Evolutionary conservation across 352 stramenopile species (phyloP).

Genomic region (Blastocystis sp.): DNA sequence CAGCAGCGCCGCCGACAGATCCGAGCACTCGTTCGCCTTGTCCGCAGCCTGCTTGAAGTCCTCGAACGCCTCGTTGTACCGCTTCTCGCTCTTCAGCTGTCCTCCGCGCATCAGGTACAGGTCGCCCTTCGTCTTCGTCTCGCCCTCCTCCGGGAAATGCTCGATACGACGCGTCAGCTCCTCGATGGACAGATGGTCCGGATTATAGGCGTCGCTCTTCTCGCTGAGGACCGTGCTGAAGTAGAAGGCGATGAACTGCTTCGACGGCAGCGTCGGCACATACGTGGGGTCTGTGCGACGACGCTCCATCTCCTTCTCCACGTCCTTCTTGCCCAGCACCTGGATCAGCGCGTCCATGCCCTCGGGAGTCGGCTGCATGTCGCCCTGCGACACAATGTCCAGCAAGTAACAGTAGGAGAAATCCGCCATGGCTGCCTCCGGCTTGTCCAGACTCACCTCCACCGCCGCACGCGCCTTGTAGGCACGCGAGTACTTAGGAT

Average conservation of each 20-base stretch:
- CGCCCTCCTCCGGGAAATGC: neutral
- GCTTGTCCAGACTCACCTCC: neutral
- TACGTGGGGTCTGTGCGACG: neutral
- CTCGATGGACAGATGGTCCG: neutral
- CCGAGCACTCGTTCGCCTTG: neutral
- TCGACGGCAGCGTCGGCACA: neutral
- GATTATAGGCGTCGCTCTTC: conserved; percentile 8
- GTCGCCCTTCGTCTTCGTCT: conserved; percentile 2
- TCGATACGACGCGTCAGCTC: conserved; percentile 13
- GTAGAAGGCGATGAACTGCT: conserved; percentile 50
- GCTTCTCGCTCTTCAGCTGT: neutral
- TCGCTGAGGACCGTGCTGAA: conserved; percentile 32
- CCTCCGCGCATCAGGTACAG: conserved; percentile 28
- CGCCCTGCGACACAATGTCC: neutral
- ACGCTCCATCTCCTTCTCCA: conserved; percentile 6
- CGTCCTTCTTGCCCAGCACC: neutral
- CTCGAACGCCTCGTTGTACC: conserved; percentile 8
- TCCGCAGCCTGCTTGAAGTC: conserved; percentile 10
- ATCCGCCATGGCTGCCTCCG: conserved; percentile 20
- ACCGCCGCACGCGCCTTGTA: conserved; percentile 34
- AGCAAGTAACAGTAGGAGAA: conserved; percentile 50
- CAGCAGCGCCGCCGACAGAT: neutral
- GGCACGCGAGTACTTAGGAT: conserved; percentile 30
- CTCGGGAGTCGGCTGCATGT: conserved; percentile 28
- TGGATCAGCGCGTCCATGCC: conserved; percentile 34